Conservation (phyloP, 2,329 filamentous ascomycete genomes). For the Hymenoscyphus occultus region DNA sequence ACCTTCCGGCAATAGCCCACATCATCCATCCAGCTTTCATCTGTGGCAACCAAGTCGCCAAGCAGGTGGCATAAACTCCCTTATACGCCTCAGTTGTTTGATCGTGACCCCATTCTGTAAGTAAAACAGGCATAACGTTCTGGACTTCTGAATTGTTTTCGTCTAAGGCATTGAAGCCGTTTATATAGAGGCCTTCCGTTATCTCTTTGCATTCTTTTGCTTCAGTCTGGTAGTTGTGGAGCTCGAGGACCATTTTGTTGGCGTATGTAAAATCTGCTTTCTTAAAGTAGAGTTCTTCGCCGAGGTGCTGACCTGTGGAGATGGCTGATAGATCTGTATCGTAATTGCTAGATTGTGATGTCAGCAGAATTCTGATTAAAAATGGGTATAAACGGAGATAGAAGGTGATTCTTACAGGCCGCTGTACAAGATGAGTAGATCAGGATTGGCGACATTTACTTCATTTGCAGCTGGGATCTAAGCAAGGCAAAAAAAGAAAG, state of each 20-base stretch:
- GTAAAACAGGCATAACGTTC: conserved; percentile 38
- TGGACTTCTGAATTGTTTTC: conserved; percentile 32
- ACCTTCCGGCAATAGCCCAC: conserved; percentile 54
- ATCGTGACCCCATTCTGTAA: conserved; percentile 45
- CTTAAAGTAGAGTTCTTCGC: conserved; percentile 34
- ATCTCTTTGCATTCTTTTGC: conserved; percentile 40
- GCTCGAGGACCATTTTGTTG: conserved; percentile 45
- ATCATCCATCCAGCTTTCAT: conserved; percentile 51
- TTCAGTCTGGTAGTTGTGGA: conserved; percentile 46
- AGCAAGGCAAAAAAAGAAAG: not conserved
- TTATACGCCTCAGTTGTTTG: conserved; percentile 36
- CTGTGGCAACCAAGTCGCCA: conserved; percentile 46
- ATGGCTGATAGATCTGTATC: conserved; percentile 42
- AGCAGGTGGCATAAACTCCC: conserved; percentile 49
- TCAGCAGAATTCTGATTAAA: not conserved
- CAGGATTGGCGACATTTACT: conserved; percentile 22
- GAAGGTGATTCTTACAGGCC: conserved; percentile 33
- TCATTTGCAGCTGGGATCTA: conserved; percentile 3
- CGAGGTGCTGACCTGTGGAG: conserved; percentile 35
- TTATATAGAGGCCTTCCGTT: conserved; percentile 37
- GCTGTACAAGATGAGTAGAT: conserved; percentile 45
- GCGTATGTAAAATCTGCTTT: conserved; percentile 38
- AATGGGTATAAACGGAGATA: not conserved
- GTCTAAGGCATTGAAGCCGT: conserved; percentile 44
- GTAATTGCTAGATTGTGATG: conserved; percentile 32